Base-by-base conservation (phyloP, 176 grass and related monocot species). In the Oryza glumipatula region DNA sequence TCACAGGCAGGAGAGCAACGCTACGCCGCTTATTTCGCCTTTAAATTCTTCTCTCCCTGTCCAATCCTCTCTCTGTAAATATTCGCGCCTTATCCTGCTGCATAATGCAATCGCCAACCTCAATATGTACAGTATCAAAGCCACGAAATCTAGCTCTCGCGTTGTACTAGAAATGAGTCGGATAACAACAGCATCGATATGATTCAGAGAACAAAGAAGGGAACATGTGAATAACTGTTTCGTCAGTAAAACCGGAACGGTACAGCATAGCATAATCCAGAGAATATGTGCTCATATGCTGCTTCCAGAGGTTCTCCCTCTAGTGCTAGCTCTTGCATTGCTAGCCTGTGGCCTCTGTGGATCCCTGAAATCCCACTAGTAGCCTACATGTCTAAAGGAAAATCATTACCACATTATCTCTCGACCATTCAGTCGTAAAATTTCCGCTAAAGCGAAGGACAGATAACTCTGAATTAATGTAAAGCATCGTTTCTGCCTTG, bases 211-310 rank as follows among this genome's bases (percentile, higher is more conserved):
- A 76, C 65, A 77, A 70, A 58, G 19, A 46, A 15, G 22, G 33
- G 43, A 44, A 35, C 81, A 80, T 84, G 9, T 38, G 87, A 75
- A 80, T 84, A 80, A 7, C 48, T 38, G 70, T 84, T 60, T 43
- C 60, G 28, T 80, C 87, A 39, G 68, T 17, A 48, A 17, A 46
- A 41, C 78, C 71, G 43, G 38, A 28, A 48, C 49, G 30, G 11
- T 13, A 3, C 26, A 78, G 24, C 68, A 75, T 51, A 64, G 12
- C 26, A 86, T 67, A 67, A 82, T 73, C 72, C 10, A 23, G 67
- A 72, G 73, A 82, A 90, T 72, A 82, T 90, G 73, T 86, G 41
- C 65, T 41, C 2, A 76, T 71, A 80, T 85, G 72, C 72, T 60
- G 19, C 56, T 71, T 30, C 23, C 39, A 65, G 51, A 16, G 32